These are phyloP conservation scores for Podospora bellae-mahoneyi DNA, from an alignment of 495 filamentous ascomycete genomes.

Conservation along the genomic window DNA sequence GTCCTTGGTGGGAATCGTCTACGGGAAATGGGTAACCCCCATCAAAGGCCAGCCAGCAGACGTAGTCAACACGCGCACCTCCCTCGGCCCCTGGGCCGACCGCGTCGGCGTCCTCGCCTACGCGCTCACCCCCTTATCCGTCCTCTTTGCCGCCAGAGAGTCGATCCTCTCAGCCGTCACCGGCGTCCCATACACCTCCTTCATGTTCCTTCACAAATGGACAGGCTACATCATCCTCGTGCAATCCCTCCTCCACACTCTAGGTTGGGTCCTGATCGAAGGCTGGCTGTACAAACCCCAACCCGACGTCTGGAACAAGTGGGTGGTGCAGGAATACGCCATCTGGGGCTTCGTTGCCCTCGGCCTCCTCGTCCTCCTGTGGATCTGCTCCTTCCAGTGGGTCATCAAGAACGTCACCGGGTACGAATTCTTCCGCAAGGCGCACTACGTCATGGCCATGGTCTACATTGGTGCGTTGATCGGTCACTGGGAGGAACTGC, in stretches of 20 bases:
- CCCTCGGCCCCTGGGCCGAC: conserved; percentile 59
- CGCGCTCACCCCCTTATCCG: conserved; percentile 60
- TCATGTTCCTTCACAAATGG: conserved; percentile 69
- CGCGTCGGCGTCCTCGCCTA: conserved; percentile 63
- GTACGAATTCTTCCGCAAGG: conserved; percentile 64
- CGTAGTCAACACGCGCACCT: conserved; percentile 54
- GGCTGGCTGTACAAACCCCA: conserved; percentile 62
- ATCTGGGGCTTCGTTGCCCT: conserved; percentile 64
- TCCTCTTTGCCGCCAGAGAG: conserved; percentile 58
- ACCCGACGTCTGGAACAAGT: conserved; percentile 49
- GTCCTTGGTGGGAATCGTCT: conserved; percentile 59
- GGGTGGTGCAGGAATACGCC: conserved; percentile 55
- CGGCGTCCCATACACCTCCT: conserved; percentile 63
- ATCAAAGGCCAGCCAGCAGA: conserved; percentile 42
- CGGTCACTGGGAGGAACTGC: conserved; percentile 61
- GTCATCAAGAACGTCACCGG: conserved; percentile 56
- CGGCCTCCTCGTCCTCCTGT: conserved; percentile 54
- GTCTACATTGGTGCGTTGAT: conserved; percentile 65
- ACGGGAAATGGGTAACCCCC: conserved; percentile 59
- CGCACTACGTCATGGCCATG: conserved; percentile 61
- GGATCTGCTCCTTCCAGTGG: conserved; percentile 51
- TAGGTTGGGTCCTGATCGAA: conserved; percentile 64
- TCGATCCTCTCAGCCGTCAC: conserved; percentile 59
- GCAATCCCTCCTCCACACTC: conserved; percentile 59
- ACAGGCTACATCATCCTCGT: conserved; percentile 60